phyloP scores from a whole-genome alignment of 1,284 basidiomycete genomes.

The Cryptococcus floricola region DNA sequence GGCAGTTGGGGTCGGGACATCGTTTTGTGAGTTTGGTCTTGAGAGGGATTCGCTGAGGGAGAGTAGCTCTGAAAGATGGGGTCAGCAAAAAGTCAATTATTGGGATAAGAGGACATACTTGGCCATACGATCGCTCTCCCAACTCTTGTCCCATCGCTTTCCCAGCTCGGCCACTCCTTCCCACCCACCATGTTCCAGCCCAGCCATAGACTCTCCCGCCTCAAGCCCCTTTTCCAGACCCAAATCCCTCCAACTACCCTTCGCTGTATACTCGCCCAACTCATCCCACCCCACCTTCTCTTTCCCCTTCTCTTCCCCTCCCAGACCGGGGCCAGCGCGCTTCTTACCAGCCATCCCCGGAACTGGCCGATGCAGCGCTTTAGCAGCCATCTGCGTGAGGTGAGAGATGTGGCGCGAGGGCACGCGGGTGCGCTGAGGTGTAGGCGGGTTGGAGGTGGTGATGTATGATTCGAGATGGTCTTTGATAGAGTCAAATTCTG shows the following conservation, averaged over 20 bases:
- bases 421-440: constrained; percentile 8
- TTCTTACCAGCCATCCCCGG: constrained; percentile 25
- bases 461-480: constrained; percentile 88
- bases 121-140: constrained; percentile 63
- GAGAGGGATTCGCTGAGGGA: constrained; percentile 70
- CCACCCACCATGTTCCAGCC: constrained; percentile 57
- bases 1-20: constrained; percentile 71
- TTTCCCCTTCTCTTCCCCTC: constrained; percentile 4
- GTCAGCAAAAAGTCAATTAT: background rate
- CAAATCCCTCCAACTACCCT: constrained; percentile 32
- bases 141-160: constrained; percentile 76
- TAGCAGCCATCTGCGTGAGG: constrained; percentile 41
- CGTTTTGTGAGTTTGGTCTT: constrained; percentile 92
- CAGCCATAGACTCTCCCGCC: constrained; percentile 54
- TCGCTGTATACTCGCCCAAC: constrained; percentile 33
- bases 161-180: constrained; percentile 68
- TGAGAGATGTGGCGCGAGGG: constrained; percentile 45
- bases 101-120: constrained; percentile 51
- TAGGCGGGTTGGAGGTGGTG: constrained; percentile 19
- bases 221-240: constrained; percentile 18
- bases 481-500: constrained; percentile 87
- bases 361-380: constrained; percentile 35
- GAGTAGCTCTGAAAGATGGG: background rate
- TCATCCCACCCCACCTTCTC: constrained; percentile 39
- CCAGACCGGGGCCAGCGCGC: background rate